Evolutionary conservation across 306 rosid genomes (phyloP), one percentile per base, ranked within the genome.

Genomic region (Ochetophila trinervis): DNA sequence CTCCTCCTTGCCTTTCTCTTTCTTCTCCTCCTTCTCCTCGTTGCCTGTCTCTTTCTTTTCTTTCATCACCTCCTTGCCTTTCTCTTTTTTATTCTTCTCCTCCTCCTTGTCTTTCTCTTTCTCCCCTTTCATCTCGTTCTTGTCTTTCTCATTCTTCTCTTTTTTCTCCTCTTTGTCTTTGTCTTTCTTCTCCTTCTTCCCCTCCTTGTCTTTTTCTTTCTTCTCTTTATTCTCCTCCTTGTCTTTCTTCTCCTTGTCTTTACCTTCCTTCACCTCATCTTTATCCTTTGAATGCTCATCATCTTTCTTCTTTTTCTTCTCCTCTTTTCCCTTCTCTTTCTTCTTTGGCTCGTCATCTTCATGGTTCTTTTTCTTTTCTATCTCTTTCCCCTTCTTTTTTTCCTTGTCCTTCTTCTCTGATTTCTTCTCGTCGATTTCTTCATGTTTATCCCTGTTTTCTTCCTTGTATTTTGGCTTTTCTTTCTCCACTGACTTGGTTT

Each of bases 401-500:
- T 67, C 60, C 66, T 70, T 80, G 10, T 63, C 70, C 66, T 77
- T 72, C 53, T 73, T 51, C 57, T 78, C 75, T 27, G 69, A 17
- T 16, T 72, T 80, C 69, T 71, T 74, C 51, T 73, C 70, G 15
- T 79, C 82, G 34, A 5, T 18, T n/a, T 57, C 68, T 45, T 73
- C 67, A 40, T 74, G 73, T 44, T 58, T 64, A 66, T 78, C 76
- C 74, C 32, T 63, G n/a, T 76, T 45, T n/a, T 85, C 83, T 42
- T 64, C 68, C 63, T 74, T 53, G 18, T 18, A 4, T 65, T 65
- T 51, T 8, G 75, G 12, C 57, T 69, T 50, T 48, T 69, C 66
- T 65, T 78, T 80, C 69, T 57, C 78, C 24, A 62, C 61, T 1
- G 83, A 69, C 66, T 83, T 83, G 79, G 69, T 75, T 78, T 85